Evolutionary conservation across 768 basidiomycete genomes (phyloP).

Genomic region (Paxillus rubicundulus): DNA sequence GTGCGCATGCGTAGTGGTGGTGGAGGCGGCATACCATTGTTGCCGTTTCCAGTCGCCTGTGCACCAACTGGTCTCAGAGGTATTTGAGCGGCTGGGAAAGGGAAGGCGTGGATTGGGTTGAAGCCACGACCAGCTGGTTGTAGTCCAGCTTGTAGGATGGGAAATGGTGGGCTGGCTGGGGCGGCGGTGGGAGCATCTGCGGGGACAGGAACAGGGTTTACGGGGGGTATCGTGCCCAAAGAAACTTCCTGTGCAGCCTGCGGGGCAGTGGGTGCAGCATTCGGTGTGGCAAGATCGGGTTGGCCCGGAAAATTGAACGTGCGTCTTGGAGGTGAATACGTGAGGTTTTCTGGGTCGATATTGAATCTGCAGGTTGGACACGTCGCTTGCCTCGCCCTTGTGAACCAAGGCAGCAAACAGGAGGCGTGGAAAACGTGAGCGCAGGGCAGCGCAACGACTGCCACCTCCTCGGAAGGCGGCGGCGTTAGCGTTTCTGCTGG

Average conservation of each 20-base stretch:
- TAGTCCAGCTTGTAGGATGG: constrained; percentile 6
- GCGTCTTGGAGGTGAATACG: constrained; percentile 35
- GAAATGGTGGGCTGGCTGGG: background rate
- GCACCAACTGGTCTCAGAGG: constrained; percentile 14
- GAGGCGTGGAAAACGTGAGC: constrained; percentile 79
- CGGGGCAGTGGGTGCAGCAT: constrained; percentile 9
- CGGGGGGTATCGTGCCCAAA: background rate
- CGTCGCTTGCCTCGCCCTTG: constrained; percentile 72
- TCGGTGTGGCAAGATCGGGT: constrained; percentile 10
- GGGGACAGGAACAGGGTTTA: background rate
- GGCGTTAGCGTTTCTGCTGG: constrained; percentile 6
- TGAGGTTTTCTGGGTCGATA: constrained; percentile 75
- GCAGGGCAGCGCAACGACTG: constrained; percentile 71
- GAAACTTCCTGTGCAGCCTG: constrained; percentile 10
- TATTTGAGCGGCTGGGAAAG: constrained; percentile 28
- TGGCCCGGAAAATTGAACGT: constrained; percentile 14
- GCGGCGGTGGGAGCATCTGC: constrained; percentile 2
- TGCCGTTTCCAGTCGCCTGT: constrained; percentile 12
- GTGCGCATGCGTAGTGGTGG: constrained; percentile 5
- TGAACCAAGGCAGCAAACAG: constrained; percentile 82
- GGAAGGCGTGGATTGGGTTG: constrained; percentile 25
- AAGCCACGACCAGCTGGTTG: constrained; percentile 10
- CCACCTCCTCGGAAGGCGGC: constrained; percentile 27
- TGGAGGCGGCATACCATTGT: constrained; percentile 16
- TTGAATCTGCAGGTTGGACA: constrained; percentile 85